Percentiles rank a stretch among this genome's conserved stretches.
Evolutionary conservation across 2,329 filamentous ascomycete species (phyloP).

Genomic region (Ophiostoma novo-ulmi): DNA sequence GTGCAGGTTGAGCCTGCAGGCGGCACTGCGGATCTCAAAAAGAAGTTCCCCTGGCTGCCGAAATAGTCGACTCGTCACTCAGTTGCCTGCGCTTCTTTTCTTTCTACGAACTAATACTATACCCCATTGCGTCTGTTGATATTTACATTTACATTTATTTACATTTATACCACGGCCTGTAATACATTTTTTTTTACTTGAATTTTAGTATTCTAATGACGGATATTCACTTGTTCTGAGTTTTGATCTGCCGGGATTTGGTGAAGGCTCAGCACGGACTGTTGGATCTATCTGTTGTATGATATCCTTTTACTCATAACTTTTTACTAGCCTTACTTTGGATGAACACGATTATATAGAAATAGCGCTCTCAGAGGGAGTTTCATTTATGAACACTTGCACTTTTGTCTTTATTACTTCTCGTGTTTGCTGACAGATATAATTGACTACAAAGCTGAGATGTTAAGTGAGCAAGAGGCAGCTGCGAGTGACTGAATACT

Average conservation of each 20-base stretch:
- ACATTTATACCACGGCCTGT: neutral
- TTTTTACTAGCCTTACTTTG: neutral
- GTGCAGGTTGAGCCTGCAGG: constrained; percentile 52
- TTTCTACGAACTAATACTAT: constrained; percentile 1
- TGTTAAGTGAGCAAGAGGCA: neutral
- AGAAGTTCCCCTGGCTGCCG: constrained; percentile 63
- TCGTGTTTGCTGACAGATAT: neutral
- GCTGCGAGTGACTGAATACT: neutral
- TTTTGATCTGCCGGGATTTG: no score
- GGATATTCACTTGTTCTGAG: no score
- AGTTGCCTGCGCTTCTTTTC: neutral
- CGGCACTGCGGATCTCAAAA: constrained; percentile 49
- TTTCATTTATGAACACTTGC: neutral
- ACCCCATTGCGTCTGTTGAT: neutral
- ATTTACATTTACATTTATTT: constrained; percentile 9
- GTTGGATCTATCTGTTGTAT: neutral
- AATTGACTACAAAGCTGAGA: neutral
- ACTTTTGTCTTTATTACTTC: no score
- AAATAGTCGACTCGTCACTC: constrained; percentile 35
- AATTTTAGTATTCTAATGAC: neutral
- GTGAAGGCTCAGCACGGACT: neutral
- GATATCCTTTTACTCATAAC: neutral
- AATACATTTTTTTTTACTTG: constrained; percentile 1
- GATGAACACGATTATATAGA: neutral
- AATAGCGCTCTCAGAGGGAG: neutral